Conservation (phyloP, 768 basidiomycete genomes). For the Leucocoprinus birnbaumii region DNA sequence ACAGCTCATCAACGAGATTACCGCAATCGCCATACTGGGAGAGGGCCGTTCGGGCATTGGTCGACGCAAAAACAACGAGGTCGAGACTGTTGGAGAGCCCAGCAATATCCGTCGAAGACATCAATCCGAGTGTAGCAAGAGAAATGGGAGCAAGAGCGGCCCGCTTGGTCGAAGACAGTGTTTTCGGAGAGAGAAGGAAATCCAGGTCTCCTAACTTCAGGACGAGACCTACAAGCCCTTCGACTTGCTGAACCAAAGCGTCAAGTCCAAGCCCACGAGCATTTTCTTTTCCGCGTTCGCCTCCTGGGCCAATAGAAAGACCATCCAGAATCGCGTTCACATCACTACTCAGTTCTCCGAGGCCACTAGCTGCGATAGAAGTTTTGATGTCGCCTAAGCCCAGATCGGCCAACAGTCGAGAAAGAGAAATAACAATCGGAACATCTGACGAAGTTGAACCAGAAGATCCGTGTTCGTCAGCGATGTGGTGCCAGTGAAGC, state of each 20-base stretch:
- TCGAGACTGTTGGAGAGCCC: not conserved
- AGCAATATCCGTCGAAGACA: not conserved
- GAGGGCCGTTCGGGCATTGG: not conserved
- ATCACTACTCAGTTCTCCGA: slow-evolving; percentile 10
- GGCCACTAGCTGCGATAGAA: slow-evolving; percentile 13
- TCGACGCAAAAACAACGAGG: not conserved
- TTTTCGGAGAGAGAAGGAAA: not conserved
- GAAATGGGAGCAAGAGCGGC: not conserved
- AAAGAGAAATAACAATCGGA: not conserved
- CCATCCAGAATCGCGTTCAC: slow-evolving; percentile 14
- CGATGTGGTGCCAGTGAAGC: not conserved
- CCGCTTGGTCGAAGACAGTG: not conserved
- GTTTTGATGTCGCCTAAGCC: slow-evolving; percentile 12
- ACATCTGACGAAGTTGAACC: not conserved
- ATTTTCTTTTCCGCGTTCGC: not conserved
- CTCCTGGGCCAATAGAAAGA: slow-evolving; percentile 12
- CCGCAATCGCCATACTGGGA: not conserved
- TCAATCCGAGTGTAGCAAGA: not conserved
- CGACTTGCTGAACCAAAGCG: not conserved
- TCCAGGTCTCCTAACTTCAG: not conserved
- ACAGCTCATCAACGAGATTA: not conserved
- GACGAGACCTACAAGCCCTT: not conserved
- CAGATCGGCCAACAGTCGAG: not conserved
- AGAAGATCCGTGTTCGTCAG: not conserved
- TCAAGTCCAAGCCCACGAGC: not conserved